These are phyloP conservation scores for Chaetoceros muelleri DNA, from an alignment of 108 stramenopile species.

Conservation along the genomic window DNA sequence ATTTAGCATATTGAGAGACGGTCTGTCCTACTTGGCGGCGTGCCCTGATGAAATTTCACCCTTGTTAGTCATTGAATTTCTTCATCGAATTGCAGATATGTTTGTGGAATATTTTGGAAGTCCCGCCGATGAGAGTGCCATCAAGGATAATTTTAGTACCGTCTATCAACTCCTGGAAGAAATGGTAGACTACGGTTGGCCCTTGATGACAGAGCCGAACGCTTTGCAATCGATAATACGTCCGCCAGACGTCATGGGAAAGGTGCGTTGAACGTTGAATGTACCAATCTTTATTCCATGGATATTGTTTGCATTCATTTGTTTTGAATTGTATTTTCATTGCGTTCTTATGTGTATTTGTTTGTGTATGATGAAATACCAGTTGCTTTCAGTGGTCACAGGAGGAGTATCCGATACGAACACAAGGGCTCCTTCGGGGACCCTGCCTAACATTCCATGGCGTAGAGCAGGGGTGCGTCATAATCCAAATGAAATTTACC, in stretches of 20 bases:
- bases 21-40: constrained; percentile 86
- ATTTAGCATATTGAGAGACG: constrained; percentile 70
- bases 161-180: constrained; percentile 97
- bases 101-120: constrained; percentile 91
- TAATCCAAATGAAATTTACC: constrained; percentile 93
- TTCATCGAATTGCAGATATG: constrained; percentile 91
- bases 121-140: constrained; percentile 85
- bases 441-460: constrained; percentile 97
- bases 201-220: constrained; percentile 98
- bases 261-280: constrained; percentile 16
- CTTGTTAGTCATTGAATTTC: constrained; percentile 89
- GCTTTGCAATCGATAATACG: constrained; percentile 92
- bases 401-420: constrained; percentile 41
- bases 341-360: neutral
- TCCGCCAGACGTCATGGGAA: constrained; percentile 84
- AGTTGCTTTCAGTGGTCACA: constrained; percentile 42
- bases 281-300: neutral
- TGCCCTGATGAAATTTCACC: constrained; percentile 82
- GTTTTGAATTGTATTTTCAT: neutral
- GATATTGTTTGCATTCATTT: neutral
- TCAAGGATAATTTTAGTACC: constrained; percentile 95
- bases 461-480: constrained; percentile 87
- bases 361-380: neutral
- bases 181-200: constrained; percentile 97
- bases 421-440: constrained; percentile 75